Percentiles rank a stretch among this genome's conserved stretches.
Evolutionary conservation across 768 basidiomycete genomes (phyloP).

Genomic region (Leccinellum albellum): DNA sequence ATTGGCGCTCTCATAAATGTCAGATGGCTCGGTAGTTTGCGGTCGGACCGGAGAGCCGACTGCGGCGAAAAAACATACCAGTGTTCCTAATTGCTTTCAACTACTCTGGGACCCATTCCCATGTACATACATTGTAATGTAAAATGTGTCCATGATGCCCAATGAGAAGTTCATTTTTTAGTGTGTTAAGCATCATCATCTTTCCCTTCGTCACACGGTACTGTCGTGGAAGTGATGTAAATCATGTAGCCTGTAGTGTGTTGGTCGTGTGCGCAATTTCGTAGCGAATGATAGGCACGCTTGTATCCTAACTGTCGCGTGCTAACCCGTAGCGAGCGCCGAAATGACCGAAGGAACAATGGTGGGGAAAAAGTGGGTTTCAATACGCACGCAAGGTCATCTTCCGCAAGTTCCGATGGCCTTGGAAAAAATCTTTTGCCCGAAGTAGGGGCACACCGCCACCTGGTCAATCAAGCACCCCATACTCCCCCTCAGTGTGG

Average conservation of each 20-base stretch:
- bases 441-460: neutral
- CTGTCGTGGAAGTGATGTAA: neutral
- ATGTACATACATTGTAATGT: neutral
- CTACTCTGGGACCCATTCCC: neutral
- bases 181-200: neutral
- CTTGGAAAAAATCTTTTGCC: neutral
- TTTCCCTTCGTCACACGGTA: neutral
- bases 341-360: slow-evolving; percentile 4
- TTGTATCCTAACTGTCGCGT: neutral
- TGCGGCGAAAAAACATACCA: neutral
- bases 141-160: neutral
- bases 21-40: neutral
- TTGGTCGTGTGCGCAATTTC: neutral
- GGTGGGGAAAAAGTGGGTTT: neutral
- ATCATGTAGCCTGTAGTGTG: neutral
- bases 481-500: neutral
- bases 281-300: neutral
- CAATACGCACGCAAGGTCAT: neutral
- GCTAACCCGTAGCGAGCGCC: neutral
- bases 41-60: neutral
- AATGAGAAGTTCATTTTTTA: neutral
- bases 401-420: neutral
- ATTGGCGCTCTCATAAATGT: neutral
- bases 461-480: neutral
- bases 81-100: neutral